Base-by-base conservation (phyloP, 495 filamentous ascomycete species). In the Trypethelium eluteriae region DNA sequence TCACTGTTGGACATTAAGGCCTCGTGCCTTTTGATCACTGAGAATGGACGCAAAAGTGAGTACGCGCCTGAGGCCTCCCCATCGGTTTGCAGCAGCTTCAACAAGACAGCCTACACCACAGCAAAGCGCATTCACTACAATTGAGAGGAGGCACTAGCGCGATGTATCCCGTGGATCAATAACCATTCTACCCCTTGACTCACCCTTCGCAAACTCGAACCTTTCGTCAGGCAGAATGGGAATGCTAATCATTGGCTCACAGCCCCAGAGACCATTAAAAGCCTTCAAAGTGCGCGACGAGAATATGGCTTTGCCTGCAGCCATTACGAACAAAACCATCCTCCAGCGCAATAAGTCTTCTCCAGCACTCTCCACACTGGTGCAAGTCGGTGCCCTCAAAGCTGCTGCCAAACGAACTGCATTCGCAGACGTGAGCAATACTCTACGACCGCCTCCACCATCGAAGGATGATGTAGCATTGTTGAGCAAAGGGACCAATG, bases 261-360 rank as follows among this genome's bases (percentile, higher is more conserved):
- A 95, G 91, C 91, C 92, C 64, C 89, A 89, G 74, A 85, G 92
- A 74, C 85, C 83, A 62, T 66, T 79, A 41, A 85, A 86, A 68
- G 79, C 80, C 36, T 75, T 88, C 71, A 84, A 84, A 73, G 80
- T 85, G 67, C 81, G 82, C 70, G 82, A 86, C 70, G 90, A 92
- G 79, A 94, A 98, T 77, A 93, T 93, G 75, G 80, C 80, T 34
- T 80, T 85, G 25, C 76, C 83, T 59, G 71, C 78, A 34, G 66
- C 78, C n/a, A 73, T 78, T 16, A 68, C 79, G 59, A 81, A 81
- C 68, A 90, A 87, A 74, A 75, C 83, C 38, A 76, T 89, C 65
- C 90, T 92, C 70, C 88, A 93, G 71, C 88, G 87, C 36, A 88
- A 91, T 79, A 96, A 93, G 76, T 94, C 91, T 0, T 87, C 85